Evolutionary conservation across 1,284 basidiomycete species (phyloP).

Genomic region (Cryptococcus maquisensis): DNA sequence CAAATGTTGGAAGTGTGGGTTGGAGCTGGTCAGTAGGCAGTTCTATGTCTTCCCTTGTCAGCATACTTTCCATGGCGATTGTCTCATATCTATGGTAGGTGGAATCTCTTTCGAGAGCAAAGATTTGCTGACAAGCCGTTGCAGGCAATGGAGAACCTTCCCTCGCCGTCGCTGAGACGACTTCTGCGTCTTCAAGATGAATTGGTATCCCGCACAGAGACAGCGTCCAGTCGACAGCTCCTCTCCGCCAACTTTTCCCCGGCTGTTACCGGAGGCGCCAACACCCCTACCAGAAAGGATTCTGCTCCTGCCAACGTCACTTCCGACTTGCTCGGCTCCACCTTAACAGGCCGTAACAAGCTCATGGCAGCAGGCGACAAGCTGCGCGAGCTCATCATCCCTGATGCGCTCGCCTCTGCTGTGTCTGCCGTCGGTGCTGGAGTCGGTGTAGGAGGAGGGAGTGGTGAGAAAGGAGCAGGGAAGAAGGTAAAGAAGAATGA

Average conservation of each 20-base stretch:
- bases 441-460: conserved; percentile 30
- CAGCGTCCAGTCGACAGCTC: conserved; percentile 31
- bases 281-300: conserved; percentile 5
- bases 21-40: conserved; percentile 73
- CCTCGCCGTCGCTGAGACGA: conserved; percentile 70
- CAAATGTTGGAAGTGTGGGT: conserved; percentile 74
- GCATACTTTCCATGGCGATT: conserved; percentile 93
- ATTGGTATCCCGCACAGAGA: conserved; percentile 56
- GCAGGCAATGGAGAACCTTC: conserved; percentile 84
- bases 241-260: conserved; percentile 38
- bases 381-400: conserved; percentile 82
- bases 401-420: conserved; percentile 71
- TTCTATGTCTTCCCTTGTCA: conserved; percentile 99
- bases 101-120: background rate
- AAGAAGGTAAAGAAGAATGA: conserved; percentile 52
- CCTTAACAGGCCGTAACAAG: conserved; percentile 64
- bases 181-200: conserved; percentile 80
- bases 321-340: conserved; percentile 36
- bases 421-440: conserved; percentile 47
- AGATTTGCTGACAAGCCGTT: conserved; percentile 3
- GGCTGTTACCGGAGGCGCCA: conserved; percentile 17
- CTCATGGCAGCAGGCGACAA: conserved; percentile 82
- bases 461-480: conserved; percentile 59
- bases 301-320: conserved; percentile 31
- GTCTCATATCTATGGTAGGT: conserved; percentile 81